These are phyloP conservation scores for Acanthamoeba rhysodes DNA, from an alignment of 208 protist genomes.

Conservation along the genomic window DNA sequence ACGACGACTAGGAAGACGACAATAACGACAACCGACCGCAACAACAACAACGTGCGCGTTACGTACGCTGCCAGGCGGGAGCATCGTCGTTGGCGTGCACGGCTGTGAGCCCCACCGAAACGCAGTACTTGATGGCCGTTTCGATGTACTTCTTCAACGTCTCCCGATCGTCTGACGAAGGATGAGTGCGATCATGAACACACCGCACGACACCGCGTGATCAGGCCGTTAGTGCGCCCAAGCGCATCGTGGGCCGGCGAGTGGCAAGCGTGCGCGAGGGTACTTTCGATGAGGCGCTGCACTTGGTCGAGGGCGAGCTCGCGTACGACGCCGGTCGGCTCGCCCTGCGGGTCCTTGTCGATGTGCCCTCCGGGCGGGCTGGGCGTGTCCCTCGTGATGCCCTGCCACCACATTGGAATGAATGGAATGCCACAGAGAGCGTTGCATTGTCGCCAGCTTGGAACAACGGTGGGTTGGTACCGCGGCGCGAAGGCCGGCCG, in stretches of 20 bases:
- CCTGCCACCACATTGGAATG: slow-evolving; percentile 44
- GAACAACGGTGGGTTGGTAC: too few relatives aligned
- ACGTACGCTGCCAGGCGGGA: slow-evolving; percentile 73
- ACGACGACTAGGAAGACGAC: neutral
- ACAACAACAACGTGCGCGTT: neutral
- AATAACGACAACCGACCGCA: neutral
- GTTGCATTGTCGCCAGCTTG: too few relatives aligned
- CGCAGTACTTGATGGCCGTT: neutral
- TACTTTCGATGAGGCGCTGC: slow-evolving; percentile 77
- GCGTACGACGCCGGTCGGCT: slow-evolving; percentile 89
- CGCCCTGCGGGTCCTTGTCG: slow-evolving; percentile 77
- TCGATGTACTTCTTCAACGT: neutral
- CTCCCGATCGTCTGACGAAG: neutral
- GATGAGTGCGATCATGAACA: neutral
- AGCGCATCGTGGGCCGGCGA: too few relatives aligned
- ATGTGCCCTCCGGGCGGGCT: slow-evolving; percentile 84
- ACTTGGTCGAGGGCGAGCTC: slow-evolving; percentile 87
- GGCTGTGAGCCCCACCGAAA: neutral
- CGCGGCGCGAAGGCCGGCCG: slow-evolving; percentile 81
- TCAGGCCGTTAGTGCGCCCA: neutral
- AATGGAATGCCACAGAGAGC: neutral
- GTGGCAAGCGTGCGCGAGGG: neutral
- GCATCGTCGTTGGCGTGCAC: neutral
- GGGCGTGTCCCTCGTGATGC: slow-evolving; percentile 85
- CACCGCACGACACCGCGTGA: neutral